Conservation (phyloP, 768 basidiomycete genomes). For the Chalciporus pseudorubinellus region DNA sequence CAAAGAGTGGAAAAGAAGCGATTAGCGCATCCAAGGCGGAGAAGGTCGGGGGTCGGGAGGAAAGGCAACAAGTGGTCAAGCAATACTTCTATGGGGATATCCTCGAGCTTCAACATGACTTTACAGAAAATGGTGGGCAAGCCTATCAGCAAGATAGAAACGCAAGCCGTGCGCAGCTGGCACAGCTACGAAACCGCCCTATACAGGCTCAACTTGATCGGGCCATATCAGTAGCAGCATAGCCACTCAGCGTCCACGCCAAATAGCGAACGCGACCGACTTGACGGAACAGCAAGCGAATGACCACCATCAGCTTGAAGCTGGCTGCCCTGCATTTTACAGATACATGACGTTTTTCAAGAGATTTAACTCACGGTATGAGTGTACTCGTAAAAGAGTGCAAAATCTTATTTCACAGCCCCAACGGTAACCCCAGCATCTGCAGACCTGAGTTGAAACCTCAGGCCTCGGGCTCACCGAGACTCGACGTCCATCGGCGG, state of each 20-base stretch:
- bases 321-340: too few species aligned
- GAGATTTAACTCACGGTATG: too few species aligned
- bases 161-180: slow-evolving; percentile 7
- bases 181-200: neutral
- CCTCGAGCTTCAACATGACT: slow-evolving; percentile 41
- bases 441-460: too few species aligned
- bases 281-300: too few species aligned
- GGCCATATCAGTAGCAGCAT: slow-evolving; percentile 21
- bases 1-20: slow-evolving; percentile 59
- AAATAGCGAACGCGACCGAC: too few species aligned
- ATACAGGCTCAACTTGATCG: slow-evolving; percentile 10
- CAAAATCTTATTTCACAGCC: too few species aligned
- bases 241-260: slow-evolving; percentile 21
- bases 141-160: slow-evolving; percentile 1
- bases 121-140: neutral
- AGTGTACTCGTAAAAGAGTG: too few species aligned
- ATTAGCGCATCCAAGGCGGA: slow-evolving; percentile 58
- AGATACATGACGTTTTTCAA: too few species aligned
- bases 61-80: slow-evolving; percentile 68
- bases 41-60: slow-evolving; percentile 53
- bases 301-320: too few species aligned
- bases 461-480: too few species aligned
- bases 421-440: too few species aligned
- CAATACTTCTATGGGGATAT: slow-evolving; percentile 75
- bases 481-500: too few species aligned